Evolutionary conservation across 805 yeast species (phyloP), one percentile per base, ranked within the genome.

Genomic region (Candida nitratophila): DNA sequence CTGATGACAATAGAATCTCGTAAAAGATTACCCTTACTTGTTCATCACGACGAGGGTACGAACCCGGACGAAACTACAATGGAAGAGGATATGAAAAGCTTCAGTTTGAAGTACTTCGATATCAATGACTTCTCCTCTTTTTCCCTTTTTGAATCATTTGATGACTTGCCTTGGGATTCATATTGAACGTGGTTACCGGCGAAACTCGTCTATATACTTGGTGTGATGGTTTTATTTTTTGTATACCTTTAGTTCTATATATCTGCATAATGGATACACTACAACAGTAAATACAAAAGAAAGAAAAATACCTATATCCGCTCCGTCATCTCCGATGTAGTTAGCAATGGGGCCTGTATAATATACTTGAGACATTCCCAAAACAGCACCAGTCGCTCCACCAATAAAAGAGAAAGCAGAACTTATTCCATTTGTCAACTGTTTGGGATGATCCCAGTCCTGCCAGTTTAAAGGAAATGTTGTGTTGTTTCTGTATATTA

Each of bases 291-390:
- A 74, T 0, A 76, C 87, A 77, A 81, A 74, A 24, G 83, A 70
- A 29, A 84, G 57, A 80, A 88, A 82, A 78, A 83, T 78, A 20
- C 87, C 95, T 39, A 85, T 58, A 55, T 85, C 95, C 20, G 86
- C 89, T 40, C 85, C 88, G 44, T 55, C 59, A 8, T 66, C 74
- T 10, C 88, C 89, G 11, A 81, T 65, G 7, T 66, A 54, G 26
- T 59, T 60, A n/a, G 90, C 89, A 15, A 84, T 50, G 0, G 86
- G 87, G 0, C 91, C 95, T 10, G 76, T 68, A 71, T 82, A 85
- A 61, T 85, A 85, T 6, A 77, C 79, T 56, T 85, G 95, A 11
- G 83, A 70, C 95, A 85, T 85, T 3, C 91, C 90, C 15, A 84
- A 63, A 3, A 81, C 86, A 1, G 84, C 89, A 35, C 91, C 91